Base-by-base conservation (phyloP, 805 yeast genomes). In the Metschnikowia lachancei region DNA sequence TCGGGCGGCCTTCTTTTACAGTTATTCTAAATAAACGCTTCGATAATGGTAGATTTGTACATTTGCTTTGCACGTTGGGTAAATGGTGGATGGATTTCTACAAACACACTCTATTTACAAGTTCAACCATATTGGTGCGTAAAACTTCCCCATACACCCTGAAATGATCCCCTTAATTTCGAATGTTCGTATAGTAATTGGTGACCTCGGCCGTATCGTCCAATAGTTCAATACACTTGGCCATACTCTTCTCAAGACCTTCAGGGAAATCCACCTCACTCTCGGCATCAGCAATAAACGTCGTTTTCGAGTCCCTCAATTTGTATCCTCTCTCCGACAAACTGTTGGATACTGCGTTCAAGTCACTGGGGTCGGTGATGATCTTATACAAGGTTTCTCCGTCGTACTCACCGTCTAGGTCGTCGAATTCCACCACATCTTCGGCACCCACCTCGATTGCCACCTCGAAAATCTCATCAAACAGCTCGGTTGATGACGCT, bases 161-260 rank as follows among this genome's bases (percentile, higher is more conserved):
- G n/a, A n/a, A n/a, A n/a, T n/a, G n/a, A n/a, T n/a, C n/a, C n/a
- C 11, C 7, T 22, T 8, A 22, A 16, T 39, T 39, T 26, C 69
- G 75, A 54, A 80, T 70, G 61, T 89, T 92, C 26, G 87, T 77
- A 66, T 87, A 87, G 49, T 87, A 81, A 51, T 81, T 88, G 6
- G 88, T 81, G 17, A 92, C 87, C 56, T 94, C 98, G 41, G 85
- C 89, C n/a, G 89, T 69, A 29, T 83, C 88, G 44, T 88, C 95
- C 38, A 92, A 69, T 39, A 74, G 72, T 18, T 63, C 69, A 29
- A 84, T 63, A 30, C 90, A 79, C 58, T 81, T 85, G 13, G 76
- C 75, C 56, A 80, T 76, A 31, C 74, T 72, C 49, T 72, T 75
- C 47, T 64, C 70, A 7, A 74, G 66, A 3, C 81, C 89, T 20